Evolutionary conservation across 139 green algal species (phyloP).

Genomic region (Dunaliella primolecta): DNA sequence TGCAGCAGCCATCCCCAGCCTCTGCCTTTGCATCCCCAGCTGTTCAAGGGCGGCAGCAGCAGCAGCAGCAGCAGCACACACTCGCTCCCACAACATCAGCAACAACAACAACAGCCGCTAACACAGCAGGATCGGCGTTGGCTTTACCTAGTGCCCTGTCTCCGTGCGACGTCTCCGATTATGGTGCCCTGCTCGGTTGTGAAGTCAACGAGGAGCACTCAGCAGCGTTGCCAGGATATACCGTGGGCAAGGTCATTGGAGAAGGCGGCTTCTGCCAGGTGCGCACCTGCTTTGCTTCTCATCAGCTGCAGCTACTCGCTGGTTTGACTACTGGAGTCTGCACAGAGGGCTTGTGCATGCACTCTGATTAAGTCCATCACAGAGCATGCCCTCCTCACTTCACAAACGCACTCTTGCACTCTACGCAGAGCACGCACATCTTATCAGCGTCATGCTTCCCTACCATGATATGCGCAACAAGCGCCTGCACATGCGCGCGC

Average conservation of each 20-base stretch:
- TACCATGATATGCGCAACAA: not conserved
- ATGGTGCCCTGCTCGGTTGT: not conserved
- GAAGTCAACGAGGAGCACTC: slow-evolving; percentile 9
- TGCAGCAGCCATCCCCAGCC: not conserved
- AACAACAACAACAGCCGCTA: not conserved
- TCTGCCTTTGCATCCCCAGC: not conserved
- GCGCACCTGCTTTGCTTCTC: too few species aligned
- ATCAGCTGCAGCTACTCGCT: too few species aligned
- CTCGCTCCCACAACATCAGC: not conserved
- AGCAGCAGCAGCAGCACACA: not conserved
- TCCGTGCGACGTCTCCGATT: not conserved
- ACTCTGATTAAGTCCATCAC: too few species aligned
- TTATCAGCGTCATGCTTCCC: not conserved
- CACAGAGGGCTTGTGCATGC: too few species aligned
- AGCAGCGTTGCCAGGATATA: slow-evolving; percentile 64
- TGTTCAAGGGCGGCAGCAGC: not conserved
- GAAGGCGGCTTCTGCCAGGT: slow-evolving; percentile 85
- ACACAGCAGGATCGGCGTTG: too few species aligned
- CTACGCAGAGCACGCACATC: too few species aligned
- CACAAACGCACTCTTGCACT: too few species aligned
- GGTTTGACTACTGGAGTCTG: too few species aligned
- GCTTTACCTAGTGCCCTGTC: too few species aligned
- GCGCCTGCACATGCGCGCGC: too few species aligned
- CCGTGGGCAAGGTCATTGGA: slow-evolving; percentile 72
- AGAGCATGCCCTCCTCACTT: too few species aligned